phyloP scores from a whole-genome alignment of 2,329 filamentous ascomycete genomes.

The Exophiala sp. region DNA sequence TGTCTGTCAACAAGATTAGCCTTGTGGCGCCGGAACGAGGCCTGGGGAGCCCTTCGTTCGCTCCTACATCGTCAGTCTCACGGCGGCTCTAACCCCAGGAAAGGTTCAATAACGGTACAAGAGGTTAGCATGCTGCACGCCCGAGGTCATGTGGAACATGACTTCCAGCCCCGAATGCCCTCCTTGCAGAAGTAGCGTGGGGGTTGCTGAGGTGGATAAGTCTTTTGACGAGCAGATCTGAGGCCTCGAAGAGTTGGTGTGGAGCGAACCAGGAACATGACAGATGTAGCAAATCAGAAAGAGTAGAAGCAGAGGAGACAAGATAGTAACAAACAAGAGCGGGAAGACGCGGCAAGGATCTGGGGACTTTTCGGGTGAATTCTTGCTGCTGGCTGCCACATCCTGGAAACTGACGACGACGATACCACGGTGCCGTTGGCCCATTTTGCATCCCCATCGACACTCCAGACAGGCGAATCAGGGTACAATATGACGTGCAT shows the following conservation, averaged over 20 bases:
- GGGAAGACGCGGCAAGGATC: conserved; percentile 3
- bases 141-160: conserved; percentile 6
- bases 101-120: too few relatives aligned
- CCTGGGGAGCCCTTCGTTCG: too few relatives aligned
- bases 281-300: conserved; percentile 14
- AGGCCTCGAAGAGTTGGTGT: conserved; percentile 2
- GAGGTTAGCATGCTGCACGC: too few relatives aligned
- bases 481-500: conserved; percentile 12
- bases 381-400: background rate
- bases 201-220: conserved; percentile 2
- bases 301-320: conserved; percentile 4
- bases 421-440: background rate
- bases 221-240: conserved; percentile 7
- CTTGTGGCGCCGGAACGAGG: background rate
- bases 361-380: background rate
- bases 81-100: too few relatives aligned
- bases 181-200: conserved; percentile 21
- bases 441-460: background rate
- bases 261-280: conserved; percentile 15
- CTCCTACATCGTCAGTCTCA: too few relatives aligned
- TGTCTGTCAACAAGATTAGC: background rate
- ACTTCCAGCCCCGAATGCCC: too few relatives aligned
- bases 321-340: background rate
- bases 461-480: conserved; percentile 2
- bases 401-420: background rate